These are phyloP conservation scores for Phialocephala sp. DNA, from an alignment of 2,329 filamentous ascomycete species.

Conservation along the genomic window DNA sequence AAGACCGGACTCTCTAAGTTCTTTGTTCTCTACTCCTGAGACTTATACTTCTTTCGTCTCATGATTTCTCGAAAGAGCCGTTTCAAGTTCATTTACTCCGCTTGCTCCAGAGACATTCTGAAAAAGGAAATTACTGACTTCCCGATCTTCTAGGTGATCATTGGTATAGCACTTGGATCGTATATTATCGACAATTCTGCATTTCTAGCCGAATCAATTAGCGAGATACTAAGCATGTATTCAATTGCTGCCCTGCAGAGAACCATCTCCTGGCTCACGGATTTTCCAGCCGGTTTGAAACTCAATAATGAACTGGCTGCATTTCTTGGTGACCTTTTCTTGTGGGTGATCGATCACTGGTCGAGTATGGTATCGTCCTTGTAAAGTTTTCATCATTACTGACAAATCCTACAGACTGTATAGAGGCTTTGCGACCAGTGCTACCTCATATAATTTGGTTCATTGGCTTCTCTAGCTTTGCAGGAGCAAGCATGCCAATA, in stretches of 20 bases:
- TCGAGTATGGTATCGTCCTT: constrained; percentile 62
- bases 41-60: too few relatives aligned
- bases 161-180: constrained; percentile 92
- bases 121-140: too few relatives aligned
- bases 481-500: constrained; percentile 95
- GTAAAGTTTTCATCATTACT: constrained; percentile 1
- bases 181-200: constrained; percentile 96
- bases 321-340: constrained; percentile 94
- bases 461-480: constrained; percentile 93
- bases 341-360: constrained; percentile 99
- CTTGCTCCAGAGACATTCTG: too few relatives aligned
- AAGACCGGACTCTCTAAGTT: too few relatives aligned
- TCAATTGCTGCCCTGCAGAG: constrained; percentile 86
- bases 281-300: constrained; percentile 92
- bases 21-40: too few relatives aligned
- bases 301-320: constrained; percentile 90
- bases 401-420: constrained; percentile 60
- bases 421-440: constrained; percentile 76
- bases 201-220: constrained; percentile 82
- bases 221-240: constrained; percentile 76
- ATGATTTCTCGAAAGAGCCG: too few relatives aligned
- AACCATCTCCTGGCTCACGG: constrained; percentile 95
- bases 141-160: constrained; percentile 59
- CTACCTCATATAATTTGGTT: constrained; percentile 90
- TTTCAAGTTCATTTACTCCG: too few relatives aligned